Evolutionary conservation across 176 grass and related monocot genomes (phyloP).

Genomic region (Aegilops umbellulata): DNA sequence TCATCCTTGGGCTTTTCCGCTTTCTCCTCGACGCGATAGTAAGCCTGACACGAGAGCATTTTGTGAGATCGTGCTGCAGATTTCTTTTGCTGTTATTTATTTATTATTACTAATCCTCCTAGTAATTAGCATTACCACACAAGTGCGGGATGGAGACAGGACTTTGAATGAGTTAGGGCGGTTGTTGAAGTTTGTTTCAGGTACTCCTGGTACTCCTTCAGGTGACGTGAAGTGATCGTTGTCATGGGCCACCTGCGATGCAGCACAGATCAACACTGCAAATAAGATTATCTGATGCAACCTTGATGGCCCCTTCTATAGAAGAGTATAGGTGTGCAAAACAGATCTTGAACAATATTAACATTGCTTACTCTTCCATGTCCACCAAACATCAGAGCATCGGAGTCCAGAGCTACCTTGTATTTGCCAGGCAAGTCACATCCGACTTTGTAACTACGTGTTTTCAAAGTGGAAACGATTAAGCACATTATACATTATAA

Average conservation of each 20-base stretch:
- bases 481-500: not conserved
- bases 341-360: not conserved
- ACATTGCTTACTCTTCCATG: constrained; percentile 76
- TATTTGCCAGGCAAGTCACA: constrained; percentile 92
- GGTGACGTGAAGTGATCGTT: constrained; percentile 83
- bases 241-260: constrained; percentile 67
- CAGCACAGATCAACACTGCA: constrained; percentile 10
- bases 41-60: constrained; percentile 42
- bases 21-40: constrained; percentile 53
- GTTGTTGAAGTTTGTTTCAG: constrained; percentile 95
- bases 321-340: not conserved
- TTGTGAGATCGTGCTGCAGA: constrained; percentile 11
- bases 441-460: constrained; percentile 83
- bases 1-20: not conserved
- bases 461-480: constrained; percentile 21
- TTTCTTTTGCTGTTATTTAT: not conserved
- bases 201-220: constrained; percentile 83
- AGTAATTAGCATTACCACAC: constrained; percentile 72
- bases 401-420: constrained; percentile 70
- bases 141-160: constrained; percentile 81
- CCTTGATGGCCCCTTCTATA: not conserved
- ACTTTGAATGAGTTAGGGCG: constrained; percentile 96
- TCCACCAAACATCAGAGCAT: constrained; percentile 86
- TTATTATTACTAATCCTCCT: not conserved
- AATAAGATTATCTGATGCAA: not conserved